Conservation (phyloP, 2,329 filamentous ascomycete species). For the Cladophialophora bantiana region DNA sequence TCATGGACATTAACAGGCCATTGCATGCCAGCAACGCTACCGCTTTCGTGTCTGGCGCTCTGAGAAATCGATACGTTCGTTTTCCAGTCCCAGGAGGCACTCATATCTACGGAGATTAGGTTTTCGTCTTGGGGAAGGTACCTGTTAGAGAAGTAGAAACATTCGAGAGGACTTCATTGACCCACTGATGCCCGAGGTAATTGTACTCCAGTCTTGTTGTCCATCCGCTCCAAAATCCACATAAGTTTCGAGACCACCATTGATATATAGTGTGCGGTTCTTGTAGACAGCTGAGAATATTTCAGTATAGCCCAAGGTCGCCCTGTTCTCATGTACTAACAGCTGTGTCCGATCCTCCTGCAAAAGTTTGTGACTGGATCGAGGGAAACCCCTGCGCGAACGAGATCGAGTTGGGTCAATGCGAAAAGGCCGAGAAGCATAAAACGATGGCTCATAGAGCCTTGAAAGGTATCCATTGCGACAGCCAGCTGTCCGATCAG, state of each 20-base stretch:
- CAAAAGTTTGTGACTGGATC: constrained; percentile 44
- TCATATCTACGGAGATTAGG: constrained; percentile 43
- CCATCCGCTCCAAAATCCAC: constrained; percentile 37
- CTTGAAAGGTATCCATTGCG: constrained; percentile 13
- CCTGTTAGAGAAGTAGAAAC: constrained; percentile 3
- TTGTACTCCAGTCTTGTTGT: constrained; percentile 27
- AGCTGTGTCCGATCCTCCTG: constrained; percentile 43
- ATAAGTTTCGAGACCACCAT: constrained; percentile 44
- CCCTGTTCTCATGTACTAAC: constrained; percentile 28
- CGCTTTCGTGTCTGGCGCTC: constrained; percentile 10
- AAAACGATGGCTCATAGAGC: constrained; percentile 6
- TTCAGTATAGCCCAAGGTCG: not conserved
- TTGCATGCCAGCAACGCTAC: constrained; percentile 42
- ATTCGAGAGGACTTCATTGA: not conserved
- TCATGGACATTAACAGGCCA: constrained; percentile 41
- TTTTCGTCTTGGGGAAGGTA: constrained; percentile 38
- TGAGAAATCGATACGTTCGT: constrained; percentile 30
- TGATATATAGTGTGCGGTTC: constrained; percentile 43
- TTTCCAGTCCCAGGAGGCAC: constrained; percentile 27
- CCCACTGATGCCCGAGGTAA: constrained; percentile 44
- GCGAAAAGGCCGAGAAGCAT: constrained; percentile 18
- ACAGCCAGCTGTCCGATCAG: constrained; percentile 17
- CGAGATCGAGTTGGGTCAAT: constrained; percentile 23
- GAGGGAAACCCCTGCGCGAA: constrained; percentile 26
- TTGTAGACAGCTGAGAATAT: constrained; percentile 41